A percentile compares a stretch with the other conserved stretches of the same genome.
Conservation (phyloP, 352 stramenopile genomes). For the Phytophthora cactorum region DNA sequence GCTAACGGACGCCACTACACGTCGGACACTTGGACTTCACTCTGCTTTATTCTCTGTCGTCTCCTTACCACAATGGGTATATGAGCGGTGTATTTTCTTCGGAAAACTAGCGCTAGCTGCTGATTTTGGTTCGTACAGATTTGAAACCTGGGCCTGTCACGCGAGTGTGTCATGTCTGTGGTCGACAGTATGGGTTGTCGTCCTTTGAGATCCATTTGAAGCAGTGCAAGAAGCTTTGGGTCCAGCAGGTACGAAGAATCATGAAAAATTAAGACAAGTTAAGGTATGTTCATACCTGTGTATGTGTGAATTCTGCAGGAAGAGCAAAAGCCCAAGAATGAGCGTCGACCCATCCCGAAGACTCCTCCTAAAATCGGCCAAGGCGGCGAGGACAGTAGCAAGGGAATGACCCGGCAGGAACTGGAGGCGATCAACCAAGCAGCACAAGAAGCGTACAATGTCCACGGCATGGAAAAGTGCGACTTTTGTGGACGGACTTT, state of each 20-base stretch:
- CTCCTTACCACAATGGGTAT: conserved; percentile 3
- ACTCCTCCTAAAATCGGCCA: conserved; percentile 58
- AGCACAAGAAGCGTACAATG: conserved; percentile 71
- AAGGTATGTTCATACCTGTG: not conserved
- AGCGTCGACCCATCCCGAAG: conserved; percentile 70
- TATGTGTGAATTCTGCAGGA: conserved; percentile 27
- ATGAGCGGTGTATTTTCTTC: not conserved
- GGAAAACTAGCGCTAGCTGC: not conserved
- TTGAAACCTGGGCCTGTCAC: conserved; percentile 63
- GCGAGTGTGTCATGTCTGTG: conserved; percentile 82
- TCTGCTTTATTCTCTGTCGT: not conserved
- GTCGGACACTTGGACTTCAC: not conserved
- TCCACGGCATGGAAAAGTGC: conserved; percentile 83
- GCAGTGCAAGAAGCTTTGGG: conserved; percentile 86
- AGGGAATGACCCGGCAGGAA: conserved; percentile 56
- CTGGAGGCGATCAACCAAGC: conserved; percentile 74
- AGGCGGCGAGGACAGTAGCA: conserved; percentile 2
- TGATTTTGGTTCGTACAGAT: conserved; percentile 17
- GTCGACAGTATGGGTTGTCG: conserved; percentile 77
- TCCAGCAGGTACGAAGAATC: conserved; percentile 40
- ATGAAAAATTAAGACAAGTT: conserved; percentile 14
- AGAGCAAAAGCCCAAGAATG: conserved; percentile 67
- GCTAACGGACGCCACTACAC: conserved; percentile 5
- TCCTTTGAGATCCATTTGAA: conserved; percentile 88
- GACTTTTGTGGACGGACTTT: conserved; percentile 79